Evolutionary conservation across 805 yeast genomes (phyloP).

Genomic region (Zygoascus bituminiphila): DNA sequence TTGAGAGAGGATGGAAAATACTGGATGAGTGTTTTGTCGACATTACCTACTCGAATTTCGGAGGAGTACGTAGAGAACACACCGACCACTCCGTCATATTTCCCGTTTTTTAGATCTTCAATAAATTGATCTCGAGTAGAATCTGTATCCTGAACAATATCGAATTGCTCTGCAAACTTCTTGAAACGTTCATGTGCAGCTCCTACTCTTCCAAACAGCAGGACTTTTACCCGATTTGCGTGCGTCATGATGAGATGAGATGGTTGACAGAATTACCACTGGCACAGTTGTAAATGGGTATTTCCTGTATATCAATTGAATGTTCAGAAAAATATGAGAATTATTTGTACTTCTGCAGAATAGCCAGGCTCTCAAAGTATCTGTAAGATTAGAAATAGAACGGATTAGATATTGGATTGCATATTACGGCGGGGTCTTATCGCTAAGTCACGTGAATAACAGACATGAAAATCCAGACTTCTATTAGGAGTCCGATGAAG

Average conservation of each 20-base stretch:
- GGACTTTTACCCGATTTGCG: constrained; percentile 42
- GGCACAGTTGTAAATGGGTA: too few species aligned
- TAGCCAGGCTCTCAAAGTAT: too few species aligned
- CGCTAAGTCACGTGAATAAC: not conserved
- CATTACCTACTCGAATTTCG: constrained; percentile 30
- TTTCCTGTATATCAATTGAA: too few species aligned
- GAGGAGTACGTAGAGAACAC: not conserved
- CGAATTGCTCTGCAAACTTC: constrained; percentile 53
- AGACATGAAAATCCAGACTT: too few species aligned
- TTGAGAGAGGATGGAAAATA: constrained; percentile 33
- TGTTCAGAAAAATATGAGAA: too few species aligned
- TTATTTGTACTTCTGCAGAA: too few species aligned
- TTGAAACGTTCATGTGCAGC: constrained; percentile 37
- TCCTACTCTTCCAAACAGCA: constrained; percentile 52
- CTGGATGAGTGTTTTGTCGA: constrained; percentile 36
- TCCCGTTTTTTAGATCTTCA: constrained; percentile 26
- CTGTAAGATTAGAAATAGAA: too few species aligned
- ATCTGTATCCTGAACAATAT: constrained; percentile 33
- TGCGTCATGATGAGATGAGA: not conserved
- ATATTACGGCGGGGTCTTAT: not conserved
- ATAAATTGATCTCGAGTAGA: constrained; percentile 35
- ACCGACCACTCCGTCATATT: not conserved
- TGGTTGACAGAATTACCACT: too few species aligned
- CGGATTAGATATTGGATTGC: too few species aligned
- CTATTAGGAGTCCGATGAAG: not conserved